A percentile compares a stretch with the other conserved stretches of the same genome.
Evolutionary conservation across 495 filamentous ascomycete genomes (phyloP).

Genomic region (Hypomontagnella monticulosa): DNA sequence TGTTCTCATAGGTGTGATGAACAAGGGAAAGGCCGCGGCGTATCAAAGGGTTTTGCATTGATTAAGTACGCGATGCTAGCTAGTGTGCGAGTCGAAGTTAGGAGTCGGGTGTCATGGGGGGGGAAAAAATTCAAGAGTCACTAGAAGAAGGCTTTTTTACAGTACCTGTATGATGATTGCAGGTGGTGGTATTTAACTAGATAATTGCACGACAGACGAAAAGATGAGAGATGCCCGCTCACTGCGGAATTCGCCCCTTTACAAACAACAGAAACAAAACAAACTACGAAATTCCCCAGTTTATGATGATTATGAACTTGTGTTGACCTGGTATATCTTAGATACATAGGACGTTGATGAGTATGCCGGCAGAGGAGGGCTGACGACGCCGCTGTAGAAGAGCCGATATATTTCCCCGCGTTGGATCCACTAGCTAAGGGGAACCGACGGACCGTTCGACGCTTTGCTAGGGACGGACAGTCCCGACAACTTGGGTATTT

Average conservation of each 20-base stretch:
- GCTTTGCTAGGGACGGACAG: conserved; percentile 16
- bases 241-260: conserved; percentile 35
- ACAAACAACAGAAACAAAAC: not conserved
- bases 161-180: conserved; percentile 25
- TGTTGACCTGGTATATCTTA: too few species aligned
- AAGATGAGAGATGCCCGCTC: conserved; percentile 33
- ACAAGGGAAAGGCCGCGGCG: conserved; percentile 12
- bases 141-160: conserved; percentile 23
- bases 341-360: conserved; percentile 10
- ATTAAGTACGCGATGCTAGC: conserved; percentile 12
- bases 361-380: conserved; percentile 16
- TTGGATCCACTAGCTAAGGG: conserved; percentile 18
- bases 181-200: conserved; percentile 4
- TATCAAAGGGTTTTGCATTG: conserved; percentile 31
- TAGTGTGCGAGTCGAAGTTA: conserved; percentile 26
- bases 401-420: conserved; percentile 45
- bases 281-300: too few species aligned
- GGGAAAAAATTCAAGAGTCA: conserved; percentile 12
- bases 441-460: conserved; percentile 30
- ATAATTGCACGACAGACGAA: conserved; percentile 30
- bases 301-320: too few species aligned
- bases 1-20: conserved; percentile 18
- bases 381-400: conserved; percentile 19
- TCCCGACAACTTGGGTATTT: not conserved
- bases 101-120: conserved; percentile 4